Evolutionary conservation across 2,329 filamentous ascomycete genomes (phyloP).

Genomic region (Malbranchea cinnamomea): DNA sequence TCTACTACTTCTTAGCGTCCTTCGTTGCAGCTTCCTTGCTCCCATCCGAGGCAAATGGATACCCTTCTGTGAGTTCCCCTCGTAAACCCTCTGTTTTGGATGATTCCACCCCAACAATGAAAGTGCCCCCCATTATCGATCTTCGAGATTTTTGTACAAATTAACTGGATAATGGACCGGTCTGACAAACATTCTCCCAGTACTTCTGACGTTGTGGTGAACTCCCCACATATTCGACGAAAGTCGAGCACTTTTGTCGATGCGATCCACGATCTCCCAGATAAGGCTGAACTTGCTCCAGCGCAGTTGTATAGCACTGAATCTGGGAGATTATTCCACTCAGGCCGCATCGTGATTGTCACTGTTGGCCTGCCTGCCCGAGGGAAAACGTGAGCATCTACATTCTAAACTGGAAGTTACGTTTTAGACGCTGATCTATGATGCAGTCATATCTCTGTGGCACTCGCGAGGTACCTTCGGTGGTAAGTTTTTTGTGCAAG

Average conservation of each 20-base stretch:
- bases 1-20: too few species aligned
- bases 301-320: constrained; percentile 97
- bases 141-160: too few species aligned
- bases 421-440: constrained; percentile 5
- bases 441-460: constrained; percentile 77
- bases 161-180: background rate
- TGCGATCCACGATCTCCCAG: constrained; percentile 84
- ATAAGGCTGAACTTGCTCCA: constrained; percentile 72
- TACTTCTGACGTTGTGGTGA: constrained; percentile 82
- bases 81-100: too few species aligned
- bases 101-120: too few species aligned
- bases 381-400: constrained; percentile 65
- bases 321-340: constrained; percentile 92
- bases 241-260: constrained; percentile 95
- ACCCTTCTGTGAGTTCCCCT: constrained; percentile 31
- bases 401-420: background rate
- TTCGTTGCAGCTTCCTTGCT: too few species aligned
- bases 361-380: constrained; percentile 90
- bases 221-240: constrained; percentile 75
- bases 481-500: constrained; percentile 41
- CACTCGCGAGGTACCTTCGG: constrained; percentile 80
- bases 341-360: constrained; percentile 89
- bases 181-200: constrained; percentile 29
- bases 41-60: too few species aligned
- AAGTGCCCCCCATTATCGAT: too few species aligned